phyloP scores from a whole-genome alignment of 768 basidiomycete species.

The Paxillus rubicundulus region DNA sequence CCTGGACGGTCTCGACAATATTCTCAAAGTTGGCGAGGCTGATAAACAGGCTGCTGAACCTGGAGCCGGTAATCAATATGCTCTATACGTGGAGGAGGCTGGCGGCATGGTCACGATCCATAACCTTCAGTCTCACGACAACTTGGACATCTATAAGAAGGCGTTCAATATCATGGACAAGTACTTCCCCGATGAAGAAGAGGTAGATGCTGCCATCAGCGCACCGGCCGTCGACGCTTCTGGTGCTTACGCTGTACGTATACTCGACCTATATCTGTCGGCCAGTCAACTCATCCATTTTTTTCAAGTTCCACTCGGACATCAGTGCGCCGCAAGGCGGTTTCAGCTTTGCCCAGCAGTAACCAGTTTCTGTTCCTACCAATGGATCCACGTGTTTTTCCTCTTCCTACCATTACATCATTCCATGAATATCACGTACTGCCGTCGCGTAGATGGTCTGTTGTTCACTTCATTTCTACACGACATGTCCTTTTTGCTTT shows the following conservation, averaged over 20 bases:
- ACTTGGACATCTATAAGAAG: constrained; percentile 99
- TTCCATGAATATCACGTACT: constrained; percentile 23
- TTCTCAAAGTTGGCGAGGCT: constrained; percentile 94
- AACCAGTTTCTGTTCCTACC: constrained; percentile 13
- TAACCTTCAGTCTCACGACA: constrained; percentile 99
- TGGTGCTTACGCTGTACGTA: constrained; percentile 71
- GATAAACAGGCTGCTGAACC: constrained; percentile 84
- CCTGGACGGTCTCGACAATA: constrained; percentile 96
- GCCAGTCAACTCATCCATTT: constrained; percentile 6
- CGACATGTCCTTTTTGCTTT: constrained; percentile 17
- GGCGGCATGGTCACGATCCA: constrained; percentile 99
- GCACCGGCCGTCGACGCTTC: constrained; percentile 73
- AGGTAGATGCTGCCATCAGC: constrained; percentile 77
- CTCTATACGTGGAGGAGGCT: constrained; percentile 93
- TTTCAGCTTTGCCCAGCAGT: constrained; percentile 86
- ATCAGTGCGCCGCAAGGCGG: constrained; percentile 90
- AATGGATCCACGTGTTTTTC: constrained; percentile 5
- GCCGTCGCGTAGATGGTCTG: constrained; percentile 7
- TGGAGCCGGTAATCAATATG: constrained; percentile 88
- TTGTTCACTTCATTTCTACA: constrained; percentile 12
- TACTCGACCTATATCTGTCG: not conserved
- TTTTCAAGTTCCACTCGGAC: constrained; percentile 73
- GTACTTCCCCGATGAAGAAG: constrained; percentile 98
- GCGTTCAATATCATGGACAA: constrained; percentile 98
- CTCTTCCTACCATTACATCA: constrained; percentile 12